These are phyloP conservation scores for Termitomyces heimii DNA, from an alignment of 768 basidiomycete species.

Conservation along the genomic window DNA sequence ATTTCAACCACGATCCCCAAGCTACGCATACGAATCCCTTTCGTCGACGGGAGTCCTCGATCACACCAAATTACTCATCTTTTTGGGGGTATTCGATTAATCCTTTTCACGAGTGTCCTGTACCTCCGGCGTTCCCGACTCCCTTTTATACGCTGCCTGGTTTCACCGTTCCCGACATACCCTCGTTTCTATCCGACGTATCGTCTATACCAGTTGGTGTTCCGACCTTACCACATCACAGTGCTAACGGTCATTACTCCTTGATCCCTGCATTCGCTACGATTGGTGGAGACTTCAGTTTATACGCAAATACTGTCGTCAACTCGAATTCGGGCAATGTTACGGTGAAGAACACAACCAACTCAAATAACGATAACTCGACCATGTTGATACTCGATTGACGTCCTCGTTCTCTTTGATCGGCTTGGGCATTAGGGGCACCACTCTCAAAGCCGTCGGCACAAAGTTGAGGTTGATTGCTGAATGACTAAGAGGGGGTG, in stretches of 20 bases:
- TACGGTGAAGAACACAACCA: background rate
- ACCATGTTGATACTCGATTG: background rate
- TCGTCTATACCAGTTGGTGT: background rate
- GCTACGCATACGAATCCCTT: background rate
- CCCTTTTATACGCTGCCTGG: background rate
- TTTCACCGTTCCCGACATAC: background rate
- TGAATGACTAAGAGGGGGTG: too few species aligned
- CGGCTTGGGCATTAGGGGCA: too few species aligned
- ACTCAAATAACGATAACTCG: background rate
- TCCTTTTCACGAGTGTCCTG: background rate
- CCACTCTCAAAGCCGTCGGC: too few species aligned
- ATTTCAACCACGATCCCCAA: background rate
- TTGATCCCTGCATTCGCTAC: background rate
- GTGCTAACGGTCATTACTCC: background rate
- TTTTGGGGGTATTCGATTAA: background rate
- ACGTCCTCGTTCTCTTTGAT: background rate
- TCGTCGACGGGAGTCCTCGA: background rate
- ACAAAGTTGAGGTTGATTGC: too few species aligned
- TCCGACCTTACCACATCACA: background rate
- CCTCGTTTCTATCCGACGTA: background rate
- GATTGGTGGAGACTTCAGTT: background rate
- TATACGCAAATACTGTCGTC: background rate
- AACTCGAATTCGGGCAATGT: background rate
- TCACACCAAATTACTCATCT: background rate
- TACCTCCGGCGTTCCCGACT: background rate